A percentile compares a stretch with the other conserved stretches of the same genome.
These are phyloP conservation scores for Kokia cookei DNA, from an alignment of 441 rosid genomes.

Conservation along the genomic window DNA sequence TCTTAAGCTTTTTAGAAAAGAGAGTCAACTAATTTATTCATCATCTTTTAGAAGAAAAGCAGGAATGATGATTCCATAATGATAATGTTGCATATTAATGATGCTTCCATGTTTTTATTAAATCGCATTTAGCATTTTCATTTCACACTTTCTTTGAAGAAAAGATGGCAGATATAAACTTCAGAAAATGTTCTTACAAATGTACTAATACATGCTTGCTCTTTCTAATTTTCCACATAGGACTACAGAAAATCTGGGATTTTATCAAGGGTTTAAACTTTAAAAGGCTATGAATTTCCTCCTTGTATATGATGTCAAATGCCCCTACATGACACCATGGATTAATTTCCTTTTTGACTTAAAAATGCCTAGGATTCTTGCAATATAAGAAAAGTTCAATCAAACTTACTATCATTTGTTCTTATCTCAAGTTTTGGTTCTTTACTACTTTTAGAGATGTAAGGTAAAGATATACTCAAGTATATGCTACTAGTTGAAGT, in stretches of 20 bases:
- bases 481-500: conserved; percentile 1
- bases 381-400: neutral
- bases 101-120: neutral
- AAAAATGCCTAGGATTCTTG: neutral
- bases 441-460: neutral
- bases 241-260: too few relatives aligned
- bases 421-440: neutral
- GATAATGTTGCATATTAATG: neutral
- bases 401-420: neutral
- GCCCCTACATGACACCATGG: neutral
- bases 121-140: neutral
- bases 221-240: too few relatives aligned
- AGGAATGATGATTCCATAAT: neutral
- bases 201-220: too few relatives aligned
- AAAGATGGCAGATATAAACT: neutral
- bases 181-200: neutral
- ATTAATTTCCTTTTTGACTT: conserved; percentile 3
- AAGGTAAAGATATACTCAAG: neutral
- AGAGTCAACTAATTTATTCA: neutral
- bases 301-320: too few relatives aligned
- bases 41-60: neutral
- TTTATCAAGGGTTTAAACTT: too few relatives aligned
- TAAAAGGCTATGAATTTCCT: too few relatives aligned
- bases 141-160: neutral
- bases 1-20: neutral